Base-by-base conservation (phyloP, 2,329 filamentous ascomycete genomes). In the Cladosporium austrohemisphaericum region DNA sequence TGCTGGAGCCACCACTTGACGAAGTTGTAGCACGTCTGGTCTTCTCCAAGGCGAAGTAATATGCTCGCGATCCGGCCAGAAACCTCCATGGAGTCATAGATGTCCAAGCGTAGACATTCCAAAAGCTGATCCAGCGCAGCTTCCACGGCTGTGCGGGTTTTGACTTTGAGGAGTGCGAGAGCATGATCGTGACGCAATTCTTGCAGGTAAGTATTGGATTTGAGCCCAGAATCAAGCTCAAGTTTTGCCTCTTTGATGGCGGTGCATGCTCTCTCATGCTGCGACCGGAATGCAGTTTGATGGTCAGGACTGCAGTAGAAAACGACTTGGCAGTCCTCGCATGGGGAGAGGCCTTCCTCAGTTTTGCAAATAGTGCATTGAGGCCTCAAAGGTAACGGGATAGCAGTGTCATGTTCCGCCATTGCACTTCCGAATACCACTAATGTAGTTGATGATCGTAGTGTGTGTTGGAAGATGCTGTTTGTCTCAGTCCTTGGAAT, bases 11-110 rank as follows among this genome's bases (percentile, higher is more conserved):
- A 44, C 28, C 41, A 44, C 6, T 44, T 32, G 11, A 44, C 3
- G 28, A 33, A 44, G 29, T 44, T 20, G 23, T 37, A 47, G 20
- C 43, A 36, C 9, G 13, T 20, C 20, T 47, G 43, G 19, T 47
- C 43, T 19, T 13, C 10, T 3, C 23, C 43, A 7, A 47, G 31
- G 16, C 43, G 31, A 18, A 47, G 14, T 3, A 16, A 19, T 1
- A 47, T 11, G 5, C 22, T 18, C 2, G 43, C 20, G 5, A 2
- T 9, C 7, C 31, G 20, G 13, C n/a, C 5, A 5, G 10, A 18
- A 7, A 44, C 5, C 5, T 18, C 28, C 41, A 44, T 44, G 20
- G 20, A 32, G 41, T 44, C 41, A 10, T 28, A n/a, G 41, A 25
- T 25, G 9, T 32, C 22, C 41, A 44, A 19, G 18, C 41, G 41